Evolutionary conservation across 2,329 filamentous ascomycete species (phyloP).

Genomic region (Dactylonectria estremocensis): DNA sequence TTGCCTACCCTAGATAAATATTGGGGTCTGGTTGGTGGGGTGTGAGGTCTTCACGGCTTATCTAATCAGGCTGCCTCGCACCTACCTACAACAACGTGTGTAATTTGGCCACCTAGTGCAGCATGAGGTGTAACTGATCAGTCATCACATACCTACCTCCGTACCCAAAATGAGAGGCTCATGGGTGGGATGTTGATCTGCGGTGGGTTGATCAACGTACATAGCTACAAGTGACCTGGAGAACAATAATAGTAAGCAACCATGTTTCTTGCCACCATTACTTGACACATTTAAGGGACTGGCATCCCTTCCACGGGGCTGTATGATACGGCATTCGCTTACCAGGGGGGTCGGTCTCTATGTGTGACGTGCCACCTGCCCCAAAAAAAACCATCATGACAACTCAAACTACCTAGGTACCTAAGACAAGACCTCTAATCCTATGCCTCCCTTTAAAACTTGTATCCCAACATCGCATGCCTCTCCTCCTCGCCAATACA

Average conservation of each 20-base stretch:
- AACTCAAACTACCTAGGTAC: not conserved
- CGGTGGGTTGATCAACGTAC: not conserved
- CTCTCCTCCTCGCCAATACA: not conserved
- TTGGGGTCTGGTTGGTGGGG: not conserved
- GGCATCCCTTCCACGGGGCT: not conserved
- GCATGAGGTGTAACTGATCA: not conserved
- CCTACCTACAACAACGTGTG: not conserved
- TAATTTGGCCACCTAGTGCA: not conserved
- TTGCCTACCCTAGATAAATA: conserved; percentile 6
- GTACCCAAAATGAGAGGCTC: not conserved
- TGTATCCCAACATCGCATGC: not conserved
- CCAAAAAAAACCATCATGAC: not conserved
- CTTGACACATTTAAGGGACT: not conserved
- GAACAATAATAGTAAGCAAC: not conserved
- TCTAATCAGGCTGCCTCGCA: conserved; percentile 1
- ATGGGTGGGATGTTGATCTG: not conserved
- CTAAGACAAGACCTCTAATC: not conserved
- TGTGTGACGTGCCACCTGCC: not conserved
- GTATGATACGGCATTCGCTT: not conserved
- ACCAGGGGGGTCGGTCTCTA: not conserved
- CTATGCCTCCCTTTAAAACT: not conserved
- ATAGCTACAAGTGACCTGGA: not conserved
- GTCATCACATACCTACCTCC: too few species aligned
- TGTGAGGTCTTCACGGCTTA: conserved; percentile 11
- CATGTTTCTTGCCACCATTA: not conserved